These are phyloP conservation scores for Suillus fuscotomentosus DNA, from an alignment of 768 basidiomycete species.

Conservation along the genomic window DNA sequence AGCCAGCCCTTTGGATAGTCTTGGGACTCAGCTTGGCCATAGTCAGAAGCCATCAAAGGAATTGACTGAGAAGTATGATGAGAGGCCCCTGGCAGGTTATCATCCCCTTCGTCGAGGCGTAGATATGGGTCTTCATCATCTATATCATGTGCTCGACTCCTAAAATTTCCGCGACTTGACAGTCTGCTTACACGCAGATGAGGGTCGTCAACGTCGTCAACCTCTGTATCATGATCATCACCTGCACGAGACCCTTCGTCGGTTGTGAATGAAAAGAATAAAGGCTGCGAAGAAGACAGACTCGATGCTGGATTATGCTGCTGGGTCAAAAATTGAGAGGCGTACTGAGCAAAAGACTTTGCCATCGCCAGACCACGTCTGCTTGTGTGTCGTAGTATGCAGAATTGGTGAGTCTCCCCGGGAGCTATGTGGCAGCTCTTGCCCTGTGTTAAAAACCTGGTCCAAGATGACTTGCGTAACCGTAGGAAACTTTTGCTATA, in stretches of 20 bases:
- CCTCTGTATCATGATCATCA: conserved; percentile 45
- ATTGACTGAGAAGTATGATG: conserved; percentile 34
- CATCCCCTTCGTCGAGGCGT: conserved; percentile 70
- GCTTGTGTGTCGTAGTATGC: background rate
- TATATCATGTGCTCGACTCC: conserved; percentile 31
- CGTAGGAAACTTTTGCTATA: background rate
- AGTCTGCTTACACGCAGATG: conserved; percentile 52
- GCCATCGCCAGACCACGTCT: conserved; percentile 38
- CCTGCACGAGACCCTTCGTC: conserved; percentile 61
- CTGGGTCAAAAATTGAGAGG: conserved; percentile 75
- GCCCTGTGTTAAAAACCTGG: conserved; percentile 1
- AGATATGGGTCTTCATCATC: conserved; percentile 80
- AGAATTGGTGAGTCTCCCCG: background rate
- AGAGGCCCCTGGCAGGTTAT: conserved; percentile 42
- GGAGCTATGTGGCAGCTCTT: background rate
- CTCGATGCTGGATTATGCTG: conserved; percentile 51
- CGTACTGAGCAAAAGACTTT: conserved; percentile 78
- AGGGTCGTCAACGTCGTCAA: conserved; percentile 78
- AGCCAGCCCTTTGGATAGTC: conserved; percentile 58
- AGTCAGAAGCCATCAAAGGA: conserved; percentile 35
- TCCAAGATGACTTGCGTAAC: background rate
- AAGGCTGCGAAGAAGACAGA: conserved; percentile 66
- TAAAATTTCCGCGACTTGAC: conserved; percentile 26
- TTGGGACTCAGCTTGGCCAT: conserved; percentile 38
- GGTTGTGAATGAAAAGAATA: conserved; percentile 88